Conservation (phyloP, 1,139 yeast genomes). For the Hanseniaspora uvarum region DNA sequence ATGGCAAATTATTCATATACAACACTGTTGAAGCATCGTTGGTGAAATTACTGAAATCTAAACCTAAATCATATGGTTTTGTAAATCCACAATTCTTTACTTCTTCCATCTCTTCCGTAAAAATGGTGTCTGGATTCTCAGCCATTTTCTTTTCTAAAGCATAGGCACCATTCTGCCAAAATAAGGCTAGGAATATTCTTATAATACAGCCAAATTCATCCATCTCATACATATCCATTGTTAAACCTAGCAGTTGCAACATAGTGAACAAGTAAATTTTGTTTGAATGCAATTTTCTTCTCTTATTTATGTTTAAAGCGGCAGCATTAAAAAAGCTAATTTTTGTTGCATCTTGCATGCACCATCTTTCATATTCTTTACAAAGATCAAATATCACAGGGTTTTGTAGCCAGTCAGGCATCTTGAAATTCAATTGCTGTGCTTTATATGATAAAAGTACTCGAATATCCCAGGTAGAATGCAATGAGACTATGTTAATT, state of each 20-base stretch:
- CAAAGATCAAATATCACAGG: slow-evolving; percentile 69
- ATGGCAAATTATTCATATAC: slow-evolving; percentile 65
- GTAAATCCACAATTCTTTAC: slow-evolving; percentile 46
- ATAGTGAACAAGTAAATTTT: slow-evolving; percentile 17
- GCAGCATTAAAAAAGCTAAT: slow-evolving; percentile 17
- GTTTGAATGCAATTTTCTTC: slow-evolving; percentile 18
- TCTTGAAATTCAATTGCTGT: slow-evolving; percentile 56
- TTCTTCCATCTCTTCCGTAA: background rate
- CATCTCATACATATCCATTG: slow-evolving; percentile 19
- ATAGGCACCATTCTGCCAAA: slow-evolving; percentile 12
- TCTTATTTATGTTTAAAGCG: slow-evolving; percentile 17
- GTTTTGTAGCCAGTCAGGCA: slow-evolving; percentile 67
- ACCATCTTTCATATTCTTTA: slow-evolving; percentile 66
- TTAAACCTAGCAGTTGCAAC: slow-evolving; percentile 16
- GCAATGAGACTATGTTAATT: slow-evolving; percentile 58
- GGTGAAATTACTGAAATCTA: slow-evolving; percentile 59
- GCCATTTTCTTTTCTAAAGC: background rate
- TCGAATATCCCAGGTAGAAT: slow-evolving; percentile 55
- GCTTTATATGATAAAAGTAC: slow-evolving; percentile 76
- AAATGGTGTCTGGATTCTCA: background rate
- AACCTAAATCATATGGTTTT: slow-evolving; percentile 65
- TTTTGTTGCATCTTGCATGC: slow-evolving; percentile 40
- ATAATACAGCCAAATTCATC: slow-evolving; percentile 19
- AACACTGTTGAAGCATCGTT: slow-evolving; percentile 69
- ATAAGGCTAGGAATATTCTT: slow-evolving; percentile 16